phyloP scores from a whole-genome alignment of 1,284 basidiomycete species.

The Calocybe gambosa region DNA sequence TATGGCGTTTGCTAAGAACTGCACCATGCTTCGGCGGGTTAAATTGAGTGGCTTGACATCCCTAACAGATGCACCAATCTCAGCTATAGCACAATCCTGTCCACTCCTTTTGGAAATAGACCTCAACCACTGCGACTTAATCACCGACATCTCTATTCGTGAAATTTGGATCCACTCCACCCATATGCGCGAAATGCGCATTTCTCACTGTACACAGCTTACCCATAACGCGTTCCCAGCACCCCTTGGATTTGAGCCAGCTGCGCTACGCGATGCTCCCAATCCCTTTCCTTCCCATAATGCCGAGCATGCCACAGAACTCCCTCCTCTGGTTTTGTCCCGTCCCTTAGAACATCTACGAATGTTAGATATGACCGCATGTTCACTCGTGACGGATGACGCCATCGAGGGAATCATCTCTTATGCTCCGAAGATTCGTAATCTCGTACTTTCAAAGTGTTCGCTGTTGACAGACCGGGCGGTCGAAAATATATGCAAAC shows the following conservation, averaged over 20 bases:
- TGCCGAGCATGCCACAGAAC: conserved; percentile 31
- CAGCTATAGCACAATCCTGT: conserved; percentile 75
- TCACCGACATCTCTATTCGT: conserved; percentile 77
- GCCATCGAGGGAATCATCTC: conserved; percentile 87
- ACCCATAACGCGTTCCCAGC: conserved; percentile 88
- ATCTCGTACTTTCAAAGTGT: conserved; percentile 92
- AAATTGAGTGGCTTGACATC: conserved; percentile 77
- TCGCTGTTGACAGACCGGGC: conserved; percentile 78
- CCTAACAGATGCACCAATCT: conserved; percentile 79
- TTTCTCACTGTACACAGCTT: conserved; percentile 76
- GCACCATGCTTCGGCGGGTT: conserved; percentile 79
- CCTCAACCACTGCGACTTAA: conserved; percentile 75
- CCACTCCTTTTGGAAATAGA: conserved; percentile 93
- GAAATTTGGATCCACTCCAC: conserved; percentile 79
- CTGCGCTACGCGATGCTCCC: conserved; percentile 20
- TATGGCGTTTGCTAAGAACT: conserved; percentile 68
- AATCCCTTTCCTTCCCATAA: conserved; percentile 44
- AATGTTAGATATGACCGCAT: conserved; percentile 87
- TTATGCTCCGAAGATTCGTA: conserved; percentile 87
- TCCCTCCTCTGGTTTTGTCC: conserved; percentile 57
- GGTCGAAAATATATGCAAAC: conserved; percentile 78
- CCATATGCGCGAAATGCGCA: conserved; percentile 87
- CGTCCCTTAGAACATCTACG: conserved; percentile 76
- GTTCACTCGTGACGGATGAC: conserved; percentile 78
- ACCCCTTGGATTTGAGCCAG: conserved; percentile 37